phyloP scores from a whole-genome alignment of 169 alveolate genomes.

The Cryptosporidium tyzzeri region DNA sequence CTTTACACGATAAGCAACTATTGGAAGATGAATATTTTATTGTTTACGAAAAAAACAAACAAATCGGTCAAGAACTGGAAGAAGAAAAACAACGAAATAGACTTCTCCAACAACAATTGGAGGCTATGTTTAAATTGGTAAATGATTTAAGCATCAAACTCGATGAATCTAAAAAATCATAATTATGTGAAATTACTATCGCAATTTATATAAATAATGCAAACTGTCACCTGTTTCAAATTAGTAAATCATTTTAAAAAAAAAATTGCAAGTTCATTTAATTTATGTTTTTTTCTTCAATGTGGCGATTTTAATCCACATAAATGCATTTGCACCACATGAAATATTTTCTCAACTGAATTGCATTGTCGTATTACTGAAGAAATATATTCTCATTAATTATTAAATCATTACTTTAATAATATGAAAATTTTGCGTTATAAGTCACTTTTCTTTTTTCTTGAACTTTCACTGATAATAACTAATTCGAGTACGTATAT shows the following conservation, averaged over 20 bases:
- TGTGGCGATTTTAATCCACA: slow-evolving; percentile 46
- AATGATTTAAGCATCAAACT: slow-evolving; percentile 30
- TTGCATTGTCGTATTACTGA: neutral
- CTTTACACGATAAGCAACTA: slow-evolving; percentile 22
- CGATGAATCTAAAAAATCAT: slow-evolving; percentile 31
- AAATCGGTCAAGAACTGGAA: neutral
- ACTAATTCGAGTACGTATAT: neutral
- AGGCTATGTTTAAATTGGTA: slow-evolving; percentile 23
- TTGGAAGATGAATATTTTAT: slow-evolving; percentile 62
- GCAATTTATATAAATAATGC: neutral
- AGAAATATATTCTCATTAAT: neutral
- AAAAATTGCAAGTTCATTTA: neutral
- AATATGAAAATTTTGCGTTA: neutral
- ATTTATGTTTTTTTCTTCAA: neutral
- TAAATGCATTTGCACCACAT: slow-evolving; percentile 48
- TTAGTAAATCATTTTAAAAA: neutral
- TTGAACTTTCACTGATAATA: neutral
- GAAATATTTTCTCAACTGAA: neutral
- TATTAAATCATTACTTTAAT: neutral
- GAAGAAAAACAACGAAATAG: slow-evolving; percentile 49
- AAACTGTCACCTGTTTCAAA: neutral
- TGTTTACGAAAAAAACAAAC: slow-evolving; percentile 22
- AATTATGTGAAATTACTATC: neutral
- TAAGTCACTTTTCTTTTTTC: neutral
- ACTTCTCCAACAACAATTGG: slow-evolving; percentile 52